Conservation (phyloP, 1,284 basidiomycete species). For the Clitocybe nebularis region DNA sequence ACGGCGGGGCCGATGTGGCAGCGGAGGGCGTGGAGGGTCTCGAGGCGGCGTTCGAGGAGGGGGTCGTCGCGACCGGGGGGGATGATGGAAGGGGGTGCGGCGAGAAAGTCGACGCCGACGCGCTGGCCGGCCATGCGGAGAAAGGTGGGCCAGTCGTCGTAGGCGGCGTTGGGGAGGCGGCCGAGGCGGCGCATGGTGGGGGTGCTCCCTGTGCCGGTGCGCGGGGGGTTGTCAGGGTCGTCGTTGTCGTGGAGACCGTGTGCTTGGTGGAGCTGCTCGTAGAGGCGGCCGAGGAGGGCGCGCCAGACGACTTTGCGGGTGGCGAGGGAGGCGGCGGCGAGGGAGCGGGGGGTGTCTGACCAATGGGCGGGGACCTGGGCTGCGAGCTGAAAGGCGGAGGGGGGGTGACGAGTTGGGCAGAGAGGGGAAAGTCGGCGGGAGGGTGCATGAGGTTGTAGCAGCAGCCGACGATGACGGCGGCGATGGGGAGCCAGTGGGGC, state of each 20-base stretch:
- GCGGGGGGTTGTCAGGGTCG: conserved; percentile 6
- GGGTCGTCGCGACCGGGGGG: conserved; percentile 6
- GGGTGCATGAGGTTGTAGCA: conserved; percentile 41
- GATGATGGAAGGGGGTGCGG: background rate
- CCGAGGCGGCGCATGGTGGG: conserved; percentile 41
- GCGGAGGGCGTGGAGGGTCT: conserved; percentile 43
- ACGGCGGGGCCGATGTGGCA: conserved; percentile 50
- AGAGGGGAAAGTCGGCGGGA: conserved; percentile 33
- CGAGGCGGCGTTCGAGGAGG: conserved; percentile 32
- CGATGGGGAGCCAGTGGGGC: conserved; percentile 27
- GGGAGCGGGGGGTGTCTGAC: conserved; percentile 33
- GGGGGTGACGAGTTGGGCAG: conserved; percentile 20
- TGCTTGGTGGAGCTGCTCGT: conserved; percentile 4
- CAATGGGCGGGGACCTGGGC: conserved; percentile 40
- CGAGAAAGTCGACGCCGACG: conserved; percentile 32
- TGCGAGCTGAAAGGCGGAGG: conserved; percentile 56
- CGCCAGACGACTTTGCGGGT: conserved; percentile 65
- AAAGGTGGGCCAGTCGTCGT: conserved; percentile 44
- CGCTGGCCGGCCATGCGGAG: conserved; percentile 32
- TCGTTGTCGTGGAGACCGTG: conserved; percentile 1
- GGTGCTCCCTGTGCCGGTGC: conserved; percentile 30
- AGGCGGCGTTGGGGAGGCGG: conserved; percentile 40
- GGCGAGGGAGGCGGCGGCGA: conserved; percentile 44
- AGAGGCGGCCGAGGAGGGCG: conserved; percentile 39
- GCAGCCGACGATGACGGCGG: conserved; percentile 36